phyloP scores from a whole-genome alignment of 1,284 basidiomycete species.

The Pseudozyma sp. region DNA sequence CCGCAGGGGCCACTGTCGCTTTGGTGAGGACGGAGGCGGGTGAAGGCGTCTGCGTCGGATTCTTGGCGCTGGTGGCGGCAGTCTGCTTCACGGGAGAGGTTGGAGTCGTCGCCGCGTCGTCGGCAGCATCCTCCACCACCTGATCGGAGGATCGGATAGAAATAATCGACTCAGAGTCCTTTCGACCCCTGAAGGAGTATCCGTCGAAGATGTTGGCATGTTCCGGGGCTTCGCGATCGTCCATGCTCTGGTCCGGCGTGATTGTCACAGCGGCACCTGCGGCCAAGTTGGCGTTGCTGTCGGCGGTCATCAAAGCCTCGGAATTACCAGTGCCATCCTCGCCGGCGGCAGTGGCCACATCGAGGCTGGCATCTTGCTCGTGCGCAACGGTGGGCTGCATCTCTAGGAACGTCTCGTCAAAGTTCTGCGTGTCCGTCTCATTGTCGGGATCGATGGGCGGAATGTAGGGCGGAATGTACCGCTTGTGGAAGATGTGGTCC shows the following conservation, averaged over 20 bases:
- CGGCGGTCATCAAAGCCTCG: constrained; percentile 17
- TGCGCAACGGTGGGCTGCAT: constrained; percentile 72
- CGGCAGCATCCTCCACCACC: constrained; percentile 19
- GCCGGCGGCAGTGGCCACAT: constrained; percentile 13
- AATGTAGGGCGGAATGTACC: constrained; percentile 97
- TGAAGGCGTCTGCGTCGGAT: neutral
- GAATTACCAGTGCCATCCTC: constrained; percentile 10
- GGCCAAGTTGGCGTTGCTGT: constrained; percentile 11
- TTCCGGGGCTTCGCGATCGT: constrained; percentile 32
- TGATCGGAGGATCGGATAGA: constrained; percentile 42
- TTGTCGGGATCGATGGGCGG: constrained; percentile 91
- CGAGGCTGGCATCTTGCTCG: constrained; percentile 32
- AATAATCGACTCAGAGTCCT: constrained; percentile 59
- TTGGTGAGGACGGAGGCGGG: constrained; percentile 10
- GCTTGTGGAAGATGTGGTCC: constrained; percentile 91
- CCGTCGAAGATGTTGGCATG: constrained; percentile 60
- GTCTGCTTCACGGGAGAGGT: constrained; percentile 19
- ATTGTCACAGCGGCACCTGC: constrained; percentile 11
- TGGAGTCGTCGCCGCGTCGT: constrained; percentile 5
- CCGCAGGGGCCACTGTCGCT: constrained; percentile 18
- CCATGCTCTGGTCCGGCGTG: constrained; percentile 42
- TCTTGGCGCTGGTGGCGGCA: neutral
- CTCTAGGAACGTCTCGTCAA: constrained; percentile 94
- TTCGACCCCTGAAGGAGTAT: constrained; percentile 62
- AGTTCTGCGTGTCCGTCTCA: constrained; percentile 95